Conservation (phyloP, 2,329 filamentous ascomycete genomes). For the Bipolaris cookei region DNA sequence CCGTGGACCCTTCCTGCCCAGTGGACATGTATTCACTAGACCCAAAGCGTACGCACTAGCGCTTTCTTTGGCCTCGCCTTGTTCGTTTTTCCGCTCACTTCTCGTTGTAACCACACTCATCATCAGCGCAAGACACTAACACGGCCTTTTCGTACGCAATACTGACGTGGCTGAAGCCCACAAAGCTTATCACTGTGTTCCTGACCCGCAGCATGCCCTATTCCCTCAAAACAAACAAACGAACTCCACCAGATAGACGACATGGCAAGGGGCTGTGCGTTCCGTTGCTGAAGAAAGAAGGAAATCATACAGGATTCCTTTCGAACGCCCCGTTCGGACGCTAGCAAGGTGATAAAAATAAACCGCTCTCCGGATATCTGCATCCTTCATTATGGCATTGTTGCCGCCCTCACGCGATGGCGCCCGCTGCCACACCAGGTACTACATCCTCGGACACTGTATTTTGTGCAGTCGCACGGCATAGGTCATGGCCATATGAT, state of each 20-base stretch:
- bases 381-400: not conserved
- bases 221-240: not conserved
- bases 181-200: not conserved
- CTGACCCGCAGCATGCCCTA: not conserved
- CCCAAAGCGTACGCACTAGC: not conserved
- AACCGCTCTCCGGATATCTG: not conserved
- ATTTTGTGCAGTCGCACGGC: slow-evolving; percentile 1
- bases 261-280: not conserved
- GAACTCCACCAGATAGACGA: not conserved
- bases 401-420: not conserved
- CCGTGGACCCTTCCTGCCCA: not conserved
- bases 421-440: slow-evolving; percentile 7
- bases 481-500: not conserved
- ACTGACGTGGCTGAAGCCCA: not conserved
- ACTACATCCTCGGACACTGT: slow-evolving; percentile 2
- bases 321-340: not conserved
- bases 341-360: slow-evolving; percentile 5
- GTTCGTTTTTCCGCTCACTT: not conserved
- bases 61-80: slow-evolving; percentile 1
- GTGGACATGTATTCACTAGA: not conserved
- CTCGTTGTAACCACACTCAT: slow-evolving; percentile 5
- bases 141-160: not conserved
- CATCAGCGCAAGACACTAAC: slow-evolving; percentile 1
- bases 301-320: not conserved
- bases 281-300: not conserved